Conservation (phyloP, 768 basidiomycete species). For the Cyclocybe cylindracea region DNA sequence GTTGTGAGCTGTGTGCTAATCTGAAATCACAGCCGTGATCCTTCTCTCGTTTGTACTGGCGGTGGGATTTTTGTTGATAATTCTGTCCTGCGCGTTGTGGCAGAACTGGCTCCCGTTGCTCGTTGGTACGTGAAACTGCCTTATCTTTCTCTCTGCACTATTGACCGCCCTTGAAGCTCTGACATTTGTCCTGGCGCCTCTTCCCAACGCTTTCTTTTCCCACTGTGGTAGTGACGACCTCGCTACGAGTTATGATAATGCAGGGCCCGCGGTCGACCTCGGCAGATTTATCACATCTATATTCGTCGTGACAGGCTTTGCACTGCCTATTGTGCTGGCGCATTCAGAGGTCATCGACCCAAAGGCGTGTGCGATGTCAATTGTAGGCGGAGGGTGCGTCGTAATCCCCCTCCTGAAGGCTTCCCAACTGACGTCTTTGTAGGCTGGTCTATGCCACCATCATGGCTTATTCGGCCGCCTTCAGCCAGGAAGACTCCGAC, state of each 20-base stretch:
- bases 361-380: conserved; percentile 91
- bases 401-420: background rate
- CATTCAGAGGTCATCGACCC: conserved; percentile 87
- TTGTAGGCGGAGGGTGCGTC: conserved; percentile 86
- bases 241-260: conserved; percentile 68
- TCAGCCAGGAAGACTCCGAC: conserved; percentile 81
- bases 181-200: conserved; percentile 92
- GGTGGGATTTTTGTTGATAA: conserved; percentile 96
- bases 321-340: conserved; percentile 87
- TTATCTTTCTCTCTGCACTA: background rate
- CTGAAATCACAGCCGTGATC: conserved; percentile 72
- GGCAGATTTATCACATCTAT: conserved; percentile 93
- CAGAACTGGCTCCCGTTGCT: conserved; percentile 95
- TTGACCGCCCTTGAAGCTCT: conserved; percentile 58
- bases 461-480: conserved; percentile 81
- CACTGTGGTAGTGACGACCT: conserved; percentile 92
- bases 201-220: conserved; percentile 94
- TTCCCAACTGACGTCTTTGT: conserved; percentile 4
- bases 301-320: conserved; percentile 91
- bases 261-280: conserved; percentile 73
- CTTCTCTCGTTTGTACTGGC: conserved; percentile 97
- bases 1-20: too few relatives aligned
- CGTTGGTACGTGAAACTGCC: conserved; percentile 69
- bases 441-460: conserved; percentile 92
- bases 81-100: conserved; percentile 95